Evolutionary conservation across 805 yeast species (phyloP), one percentile per base, ranked within the genome.

Genomic region (Starmerella riodocensis): DNA sequence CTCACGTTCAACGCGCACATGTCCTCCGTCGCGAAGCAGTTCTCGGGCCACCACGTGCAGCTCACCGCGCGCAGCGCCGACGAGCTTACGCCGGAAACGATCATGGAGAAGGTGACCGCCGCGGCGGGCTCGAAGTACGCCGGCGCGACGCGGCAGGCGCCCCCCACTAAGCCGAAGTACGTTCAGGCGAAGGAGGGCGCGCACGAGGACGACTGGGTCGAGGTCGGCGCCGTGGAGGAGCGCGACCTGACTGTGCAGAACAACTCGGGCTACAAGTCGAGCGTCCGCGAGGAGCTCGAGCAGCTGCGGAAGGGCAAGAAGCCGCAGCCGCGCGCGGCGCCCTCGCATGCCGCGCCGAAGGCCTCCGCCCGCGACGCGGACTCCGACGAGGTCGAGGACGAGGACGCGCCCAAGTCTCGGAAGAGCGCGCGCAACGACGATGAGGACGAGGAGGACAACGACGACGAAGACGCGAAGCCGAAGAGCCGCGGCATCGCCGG

Each of bases 81-180:
- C 54, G 98, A 91, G 59, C 69, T 93, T 57, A 81, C 83, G 51
- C 79, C 80, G 32, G 69, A 69, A 20, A 93, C 80, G 43, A 71
- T 91, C 42, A 59, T 84, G 50, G 67, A 73, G 32, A 76, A 83
- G 48, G 76, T 91, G 35, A 76, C 82, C 48, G 79, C 83, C 49
- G 95, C 97, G 25, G 81, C 97, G 2, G 98, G 98, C 53, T 94
- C 98, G 14, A 76, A 94, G 55, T 91, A 91, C 63, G 77, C 91
- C 4, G 71, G 73, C 40, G 55, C 29, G 27, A 35, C 43, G 34
- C 46, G 46, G 47, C 64, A 50, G 32, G 53, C 52, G 42, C 46
- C 47, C 8, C 25, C 51, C 28, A 50, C 55, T 9, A 51, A 61
- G 47, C 59, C 61, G 47, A 41, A 48, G 36, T 62, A 61, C 46